Conservation (phyloP, 2,329 filamentous ascomycete genomes). For the Talaromyces albobiverticillius region DNA sequence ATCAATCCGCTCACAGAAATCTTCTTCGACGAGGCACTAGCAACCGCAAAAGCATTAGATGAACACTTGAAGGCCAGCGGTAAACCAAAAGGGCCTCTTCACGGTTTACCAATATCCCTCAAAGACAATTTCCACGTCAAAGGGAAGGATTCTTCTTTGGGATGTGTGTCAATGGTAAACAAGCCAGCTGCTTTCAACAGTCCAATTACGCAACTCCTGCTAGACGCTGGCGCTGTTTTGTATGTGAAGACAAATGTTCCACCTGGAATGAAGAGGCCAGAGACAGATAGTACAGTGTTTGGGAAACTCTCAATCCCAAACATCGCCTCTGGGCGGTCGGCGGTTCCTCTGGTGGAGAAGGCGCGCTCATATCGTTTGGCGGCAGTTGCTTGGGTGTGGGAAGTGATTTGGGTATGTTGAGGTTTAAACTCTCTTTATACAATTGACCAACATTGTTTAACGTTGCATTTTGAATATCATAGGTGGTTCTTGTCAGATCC, state of each 20-base stretch:
- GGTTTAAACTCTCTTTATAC: too few species aligned
- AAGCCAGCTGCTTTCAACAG: constrained; percentile 16
- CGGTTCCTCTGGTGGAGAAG: constrained; percentile 34
- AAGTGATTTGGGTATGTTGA: too few species aligned
- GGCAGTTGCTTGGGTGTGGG: constrained; percentile 31
- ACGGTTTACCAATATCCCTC: constrained; percentile 39
- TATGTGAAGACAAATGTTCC: constrained; percentile 58
- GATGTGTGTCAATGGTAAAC: constrained; percentile 23
- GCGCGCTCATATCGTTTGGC: constrained; percentile 32
- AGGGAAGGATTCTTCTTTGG: constrained; percentile 54
- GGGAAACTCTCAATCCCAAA: constrained; percentile 24
- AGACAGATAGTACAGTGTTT: constrained; percentile 36
- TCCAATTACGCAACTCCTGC: constrained; percentile 14
- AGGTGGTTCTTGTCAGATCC: too few species aligned
- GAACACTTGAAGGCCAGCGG: neutral
- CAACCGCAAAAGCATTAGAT: constrained; percentile 27
- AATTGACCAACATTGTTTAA: too few species aligned
- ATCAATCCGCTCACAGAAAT: constrained; percentile 36
- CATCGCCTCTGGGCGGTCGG: constrained; percentile 26
- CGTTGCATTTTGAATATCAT: too few species aligned
- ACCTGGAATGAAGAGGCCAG: constrained; percentile 59
- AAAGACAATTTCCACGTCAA: constrained; percentile 33
- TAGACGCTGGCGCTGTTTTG: constrained; percentile 46
- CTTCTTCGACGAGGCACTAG: constrained; percentile 34
- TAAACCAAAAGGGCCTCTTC: constrained; percentile 27